Evolutionary conservation across 148 eudicot genomes (phyloP).

Genomic region (Nepenthes mirabilis): DNA sequence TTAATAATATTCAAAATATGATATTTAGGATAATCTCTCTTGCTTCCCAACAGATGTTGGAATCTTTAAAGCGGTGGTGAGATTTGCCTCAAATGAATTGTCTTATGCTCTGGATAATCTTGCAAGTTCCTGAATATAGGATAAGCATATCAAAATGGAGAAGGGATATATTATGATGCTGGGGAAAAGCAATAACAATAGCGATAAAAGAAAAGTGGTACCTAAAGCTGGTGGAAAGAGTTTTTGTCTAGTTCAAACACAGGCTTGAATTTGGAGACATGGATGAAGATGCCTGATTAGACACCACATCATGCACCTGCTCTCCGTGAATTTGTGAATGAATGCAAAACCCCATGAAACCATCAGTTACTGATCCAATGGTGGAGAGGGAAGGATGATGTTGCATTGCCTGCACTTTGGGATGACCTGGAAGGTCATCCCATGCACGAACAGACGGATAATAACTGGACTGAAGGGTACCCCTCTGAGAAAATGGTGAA

Average conservation of each 20-base stretch:
- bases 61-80: not conserved
- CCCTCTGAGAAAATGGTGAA: constrained; percentile 17
- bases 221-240: not conserved
- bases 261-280: constrained; percentile 22
- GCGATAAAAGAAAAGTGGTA: no score
- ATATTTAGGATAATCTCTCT: not conserved
- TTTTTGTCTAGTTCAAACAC: not conserved
- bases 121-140: no score
- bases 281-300: constrained; percentile 17
- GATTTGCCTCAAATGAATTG: no score
- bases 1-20: no score
- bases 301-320: constrained; percentile 2
- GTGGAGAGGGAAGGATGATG: constrained; percentile 7
- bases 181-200: no score
- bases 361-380: constrained; percentile 16
- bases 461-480: constrained; percentile 36
- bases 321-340: constrained; percentile 16
- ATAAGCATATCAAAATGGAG: no score
- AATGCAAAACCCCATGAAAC: constrained; percentile 24
- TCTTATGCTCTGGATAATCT: no score
- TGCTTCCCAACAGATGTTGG: constrained; percentile 13
- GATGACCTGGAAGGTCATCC: constrained; percentile 10
- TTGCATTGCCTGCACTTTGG: not conserved
- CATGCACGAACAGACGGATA: constrained; percentile 9
- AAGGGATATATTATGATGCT: no score